Evolutionary conservation across 768 basidiomycete genomes (phyloP).

Genomic region (Lyophyllum shimeji): DNA sequence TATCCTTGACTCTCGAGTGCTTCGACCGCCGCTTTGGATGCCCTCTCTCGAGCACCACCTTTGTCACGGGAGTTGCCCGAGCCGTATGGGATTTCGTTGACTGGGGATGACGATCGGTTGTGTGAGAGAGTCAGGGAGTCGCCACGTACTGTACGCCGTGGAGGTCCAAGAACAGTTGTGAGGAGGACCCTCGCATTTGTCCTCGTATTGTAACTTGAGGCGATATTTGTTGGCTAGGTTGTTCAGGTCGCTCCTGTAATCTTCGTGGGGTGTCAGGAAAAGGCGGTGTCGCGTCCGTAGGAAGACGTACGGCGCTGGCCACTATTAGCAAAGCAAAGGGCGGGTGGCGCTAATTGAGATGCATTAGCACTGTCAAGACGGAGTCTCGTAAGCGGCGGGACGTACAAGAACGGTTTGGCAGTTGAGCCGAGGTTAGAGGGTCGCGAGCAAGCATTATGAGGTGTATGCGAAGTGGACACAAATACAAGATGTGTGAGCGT

Average conservation of each 20-base stretch:
- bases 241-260: constrained; percentile 11
- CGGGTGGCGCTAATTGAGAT: neutral
- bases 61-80: neutral
- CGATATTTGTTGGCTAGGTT: constrained; percentile 10
- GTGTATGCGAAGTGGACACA: neutral
- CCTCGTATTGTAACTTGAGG: neutral
- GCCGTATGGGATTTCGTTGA: neutral
- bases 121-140: neutral
- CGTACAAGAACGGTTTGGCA: neutral
- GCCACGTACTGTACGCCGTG: neutral
- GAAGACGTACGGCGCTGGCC: neutral
- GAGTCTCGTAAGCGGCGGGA: neutral
- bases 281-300: neutral
- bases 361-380: neutral
- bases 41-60: constrained; percentile 7
- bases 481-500: neutral
- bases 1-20: constrained; percentile 1
- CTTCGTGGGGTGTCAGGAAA: neutral
- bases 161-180: constrained; percentile 5
- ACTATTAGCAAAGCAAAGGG: neutral
- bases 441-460: neutral
- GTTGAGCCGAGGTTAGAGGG: neutral
- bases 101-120: neutral
- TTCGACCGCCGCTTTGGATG: constrained; percentile 8
- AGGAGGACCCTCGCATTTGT: neutral